A percentile compares a stretch with the other conserved stretches of the same genome.
Conservation (phyloP, 2,329 filamentous ascomycete genomes). For the Helotiales sp. region DNA sequence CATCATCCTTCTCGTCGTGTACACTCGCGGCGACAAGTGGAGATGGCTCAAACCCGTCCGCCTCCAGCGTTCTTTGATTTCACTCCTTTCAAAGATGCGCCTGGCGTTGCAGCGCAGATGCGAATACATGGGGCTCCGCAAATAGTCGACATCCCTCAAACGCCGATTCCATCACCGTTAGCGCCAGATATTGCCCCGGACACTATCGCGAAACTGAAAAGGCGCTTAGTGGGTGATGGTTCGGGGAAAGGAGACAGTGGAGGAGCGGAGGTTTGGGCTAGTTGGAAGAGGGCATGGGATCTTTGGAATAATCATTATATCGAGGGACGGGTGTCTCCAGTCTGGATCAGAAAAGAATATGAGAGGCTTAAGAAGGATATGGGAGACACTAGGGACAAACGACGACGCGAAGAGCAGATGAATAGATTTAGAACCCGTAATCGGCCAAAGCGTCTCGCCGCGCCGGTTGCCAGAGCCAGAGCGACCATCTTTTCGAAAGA, state of each 20-base stretch:
- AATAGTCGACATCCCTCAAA: constrained; percentile 32
- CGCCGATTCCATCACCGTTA: constrained; percentile 30
- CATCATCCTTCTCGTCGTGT: neutral
- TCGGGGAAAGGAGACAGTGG: neutral
- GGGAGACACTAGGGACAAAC: constrained; percentile 14
- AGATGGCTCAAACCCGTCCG: neutral
- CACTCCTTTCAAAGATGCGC: constrained; percentile 26
- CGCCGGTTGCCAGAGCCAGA: neutral
- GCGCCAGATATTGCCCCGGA: constrained; percentile 31
- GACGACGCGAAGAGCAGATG: constrained; percentile 1
- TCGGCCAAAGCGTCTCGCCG: neutral
- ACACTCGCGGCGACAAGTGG: neutral
- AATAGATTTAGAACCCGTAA: neutral
- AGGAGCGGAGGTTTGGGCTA: constrained; percentile 36
- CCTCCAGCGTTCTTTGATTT: constrained; percentile 25
- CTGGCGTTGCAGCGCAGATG: constrained; percentile 15
- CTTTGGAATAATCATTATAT: constrained; percentile 42
- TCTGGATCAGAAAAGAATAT: constrained; percentile 33
- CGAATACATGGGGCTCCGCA: constrained; percentile 11
- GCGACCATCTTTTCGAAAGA: neutral
- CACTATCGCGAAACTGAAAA: constrained; percentile 23
- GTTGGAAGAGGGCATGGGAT: constrained; percentile 42
- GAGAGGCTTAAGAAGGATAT: constrained; percentile 24
- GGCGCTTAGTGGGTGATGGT: constrained; percentile 15
- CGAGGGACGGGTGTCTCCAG: constrained; percentile 34